Base-by-base conservation (phyloP, 495 filamentous ascomycete species). In the Collariella sp. region DNA sequence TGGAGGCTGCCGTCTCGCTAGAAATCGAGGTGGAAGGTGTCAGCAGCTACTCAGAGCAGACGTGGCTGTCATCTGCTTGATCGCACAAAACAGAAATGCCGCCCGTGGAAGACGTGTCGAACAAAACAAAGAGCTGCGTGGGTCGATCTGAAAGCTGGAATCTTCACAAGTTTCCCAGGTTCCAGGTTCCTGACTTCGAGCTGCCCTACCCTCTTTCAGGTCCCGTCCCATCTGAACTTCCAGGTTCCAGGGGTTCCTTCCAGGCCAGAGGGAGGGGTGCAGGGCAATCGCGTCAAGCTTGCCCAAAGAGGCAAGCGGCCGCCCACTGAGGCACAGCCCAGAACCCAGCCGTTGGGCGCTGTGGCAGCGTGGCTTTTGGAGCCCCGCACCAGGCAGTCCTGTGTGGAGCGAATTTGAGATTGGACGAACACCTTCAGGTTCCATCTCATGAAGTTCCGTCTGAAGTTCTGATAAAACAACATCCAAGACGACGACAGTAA, bases 1-100 rank as follows among this genome's bases (percentile, higher is more conserved):
- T 62, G 20, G 67, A 54, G 22, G 67, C 65, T n/a, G 64, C 55
- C 9, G 56, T 56, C 39, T 68, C 64, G 57, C 67, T 70, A 49
- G 24, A 51, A 41, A 43, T 34, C 10, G 10, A 22, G 24, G 44
- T 0, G 38, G 47, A 24, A 18, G 7, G 23, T 47, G 36, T 61
- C 42, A 61, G 59, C 34, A 49, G 15, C 34, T 11, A 26, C 40
- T 52, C 29, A 41, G 7, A 22, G 39, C n/a, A n/a, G n/a, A n/a
- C n/a, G n/a, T n/a, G n/a, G n/a, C 20, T 22, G 35, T 40, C 31
- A 4, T 18, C 2, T 24, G 33, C 7, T n/a, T 31, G 10, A 5
- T 2, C 38, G 19, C 13, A 33, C 20, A 13, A 18, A n/a, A 15
- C 24, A 16, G 7, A 16, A 4, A 44, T 6, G 41, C 5, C 9